These are phyloP conservation scores for Phytophthora lateralis DNA, from an alignment of 352 stramenopile genomes.

Conservation along the genomic window DNA sequence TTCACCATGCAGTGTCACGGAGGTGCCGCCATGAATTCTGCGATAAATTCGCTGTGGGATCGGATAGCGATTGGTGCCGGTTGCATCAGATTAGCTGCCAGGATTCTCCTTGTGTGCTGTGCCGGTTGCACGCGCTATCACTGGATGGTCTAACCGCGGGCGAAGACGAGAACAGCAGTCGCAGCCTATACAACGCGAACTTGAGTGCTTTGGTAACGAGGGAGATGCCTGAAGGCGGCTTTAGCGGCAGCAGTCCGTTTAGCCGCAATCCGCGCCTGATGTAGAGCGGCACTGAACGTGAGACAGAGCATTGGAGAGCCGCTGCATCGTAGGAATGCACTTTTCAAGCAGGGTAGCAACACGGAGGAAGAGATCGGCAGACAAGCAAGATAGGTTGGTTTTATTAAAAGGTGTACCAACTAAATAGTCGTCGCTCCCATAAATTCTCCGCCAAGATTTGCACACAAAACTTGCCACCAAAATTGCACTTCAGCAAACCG, in stretches of 20 bases:
- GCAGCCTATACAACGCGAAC: constrained; percentile 27
- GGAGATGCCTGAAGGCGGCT: constrained; percentile 2
- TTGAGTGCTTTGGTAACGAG: constrained; percentile 9
- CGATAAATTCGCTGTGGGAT: constrained; percentile 61
- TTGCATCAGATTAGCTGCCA: constrained; percentile 59
- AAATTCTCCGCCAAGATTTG: constrained; percentile 10
- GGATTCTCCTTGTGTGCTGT: constrained; percentile 61
- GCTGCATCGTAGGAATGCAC: background rate
- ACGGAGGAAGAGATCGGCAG: no score
- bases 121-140: constrained; percentile 39
- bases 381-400: background rate
- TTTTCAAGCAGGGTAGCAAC: background rate
- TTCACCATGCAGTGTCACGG: constrained; percentile 45
- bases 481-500: background rate
- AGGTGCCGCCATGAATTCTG: constrained; percentile 66
- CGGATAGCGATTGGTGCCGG: constrained; percentile 41
- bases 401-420: no score
- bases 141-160: constrained; percentile 12
- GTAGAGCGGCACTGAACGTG: constrained; percentile 1
- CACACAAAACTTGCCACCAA: background rate
- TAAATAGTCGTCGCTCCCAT: no score
- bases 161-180: constrained; percentile 33
- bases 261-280: constrained; percentile 21
- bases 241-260: constrained; percentile 10
- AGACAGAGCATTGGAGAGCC: background rate